Evolutionary conservation across 75 land plant species (phyloP).

Genomic region (Chamaecyparis obtusa): DNA sequence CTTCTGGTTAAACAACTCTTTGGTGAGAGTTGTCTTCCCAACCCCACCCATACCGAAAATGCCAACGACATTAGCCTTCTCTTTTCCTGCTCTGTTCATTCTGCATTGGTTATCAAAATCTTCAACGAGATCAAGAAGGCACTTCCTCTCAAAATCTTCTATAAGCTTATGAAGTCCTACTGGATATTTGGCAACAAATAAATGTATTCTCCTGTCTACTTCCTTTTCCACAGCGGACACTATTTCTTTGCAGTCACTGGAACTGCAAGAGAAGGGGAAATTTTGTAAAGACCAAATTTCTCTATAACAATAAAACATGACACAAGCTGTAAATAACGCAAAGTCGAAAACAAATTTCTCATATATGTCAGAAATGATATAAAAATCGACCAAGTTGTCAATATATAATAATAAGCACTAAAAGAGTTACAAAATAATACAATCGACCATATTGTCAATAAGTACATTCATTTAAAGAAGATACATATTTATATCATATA

Average conservation of each 20-base stretch:
- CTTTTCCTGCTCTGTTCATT: background rate
- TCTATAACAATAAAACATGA: too few species aligned
- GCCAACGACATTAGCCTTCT: background rate
- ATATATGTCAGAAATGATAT: too few species aligned
- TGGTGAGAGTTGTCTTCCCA: background rate
- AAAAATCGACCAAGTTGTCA: too few species aligned
- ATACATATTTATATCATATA: too few species aligned
- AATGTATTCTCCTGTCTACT: background rate
- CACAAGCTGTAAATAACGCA: too few species aligned
- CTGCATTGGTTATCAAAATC: background rate
- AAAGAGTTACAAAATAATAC: too few species aligned
- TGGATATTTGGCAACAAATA: background rate
- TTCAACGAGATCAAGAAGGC: background rate
- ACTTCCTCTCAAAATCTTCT: background rate
- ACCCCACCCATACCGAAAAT: background rate
- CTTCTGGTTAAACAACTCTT: background rate
- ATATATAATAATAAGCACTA: too few species aligned
- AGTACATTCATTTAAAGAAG: too few species aligned
- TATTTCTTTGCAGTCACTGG: background rate
- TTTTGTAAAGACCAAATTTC: too few species aligned
- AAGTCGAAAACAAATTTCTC: too few species aligned
- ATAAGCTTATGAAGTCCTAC: background rate
- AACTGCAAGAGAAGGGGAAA: background rate
- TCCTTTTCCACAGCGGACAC: background rate
- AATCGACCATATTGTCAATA: too few species aligned